phyloP scores from a whole-genome alignment of 1,139 yeast species.

The Kazachstania sp. region DNA sequence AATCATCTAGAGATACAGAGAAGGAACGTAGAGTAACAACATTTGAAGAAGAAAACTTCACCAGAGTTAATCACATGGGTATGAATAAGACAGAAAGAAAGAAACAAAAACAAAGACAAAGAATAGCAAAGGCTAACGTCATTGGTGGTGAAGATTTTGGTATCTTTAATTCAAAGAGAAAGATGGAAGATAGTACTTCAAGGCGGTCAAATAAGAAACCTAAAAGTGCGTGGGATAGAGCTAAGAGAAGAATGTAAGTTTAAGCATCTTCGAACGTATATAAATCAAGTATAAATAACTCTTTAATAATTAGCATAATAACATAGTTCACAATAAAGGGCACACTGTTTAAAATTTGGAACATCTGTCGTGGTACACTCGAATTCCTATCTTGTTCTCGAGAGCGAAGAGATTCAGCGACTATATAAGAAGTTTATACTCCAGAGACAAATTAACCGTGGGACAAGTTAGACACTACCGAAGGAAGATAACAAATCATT shows the following conservation, averaged over 20 bases:
- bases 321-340: too few species aligned
- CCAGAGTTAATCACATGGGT: slow-evolving; percentile 55
- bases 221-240: slow-evolving; percentile 69
- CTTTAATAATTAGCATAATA: too few species aligned
- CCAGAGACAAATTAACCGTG: too few species aligned
- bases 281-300: neutral
- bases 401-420: too few species aligned
- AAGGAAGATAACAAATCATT: too few species aligned
- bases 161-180: slow-evolving; percentile 56
- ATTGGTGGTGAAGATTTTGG: slow-evolving; percentile 98
- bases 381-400: too few species aligned
- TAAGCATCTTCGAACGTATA: neutral
- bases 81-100: slow-evolving; percentile 59
- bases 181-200: slow-evolving; percentile 39
- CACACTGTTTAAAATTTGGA: too few species aligned
- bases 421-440: too few species aligned
- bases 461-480: too few species aligned
- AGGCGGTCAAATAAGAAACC: slow-evolving; percentile 36
- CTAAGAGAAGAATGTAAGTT: slow-evolving; percentile 42
- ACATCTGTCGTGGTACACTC: too few species aligned
- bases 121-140: slow-evolving; percentile 51
- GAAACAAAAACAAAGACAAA: slow-evolving; percentile 44
- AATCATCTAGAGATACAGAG: slow-evolving; percentile 65
- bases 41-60: slow-evolving; percentile 89
- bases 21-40: slow-evolving; percentile 69